phyloP scores from a whole-genome alignment of 306 rosid species.

The Ziziphus jujuba region DNA sequence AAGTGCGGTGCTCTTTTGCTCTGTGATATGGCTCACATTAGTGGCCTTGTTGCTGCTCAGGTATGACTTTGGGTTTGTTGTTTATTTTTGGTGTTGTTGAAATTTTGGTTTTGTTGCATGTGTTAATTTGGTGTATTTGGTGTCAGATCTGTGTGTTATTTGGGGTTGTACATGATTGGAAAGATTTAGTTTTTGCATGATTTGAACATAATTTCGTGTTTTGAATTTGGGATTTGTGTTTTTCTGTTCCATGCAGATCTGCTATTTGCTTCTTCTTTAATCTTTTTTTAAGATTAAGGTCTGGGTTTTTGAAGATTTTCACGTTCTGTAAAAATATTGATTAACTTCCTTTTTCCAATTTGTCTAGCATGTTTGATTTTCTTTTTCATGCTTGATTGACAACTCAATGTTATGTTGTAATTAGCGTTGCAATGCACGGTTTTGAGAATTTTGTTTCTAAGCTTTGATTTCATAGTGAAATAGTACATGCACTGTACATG shows the following conservation, averaged over 20 bases:
- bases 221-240: neutral
- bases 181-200: neutral
- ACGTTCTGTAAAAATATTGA: neutral
- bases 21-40: constrained; percentile 93
- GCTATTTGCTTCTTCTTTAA: neutral
- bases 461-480: neutral
- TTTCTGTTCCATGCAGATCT: constrained; percentile 7
- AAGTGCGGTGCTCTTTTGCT: constrained; percentile 86
- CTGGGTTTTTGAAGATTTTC: neutral
- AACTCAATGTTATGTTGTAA: neutral
- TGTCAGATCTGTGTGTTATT: neutral
- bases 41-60: constrained; percentile 98
- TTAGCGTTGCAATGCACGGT: neutral
- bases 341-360: neutral
- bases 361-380: too few species aligned
- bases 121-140: constrained; percentile 2
- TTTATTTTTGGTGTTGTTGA: neutral
- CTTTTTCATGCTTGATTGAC: neutral
- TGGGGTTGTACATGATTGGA: neutral
- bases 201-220: neutral
- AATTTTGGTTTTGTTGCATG: neutral
- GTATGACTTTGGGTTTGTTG: constrained; percentile 18
- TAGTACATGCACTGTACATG: too few species aligned
- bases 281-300: neutral
- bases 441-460: neutral